Conservation (phyloP, 495 filamentous ascomycete species). For the Aspergillus diversus region DNA sequence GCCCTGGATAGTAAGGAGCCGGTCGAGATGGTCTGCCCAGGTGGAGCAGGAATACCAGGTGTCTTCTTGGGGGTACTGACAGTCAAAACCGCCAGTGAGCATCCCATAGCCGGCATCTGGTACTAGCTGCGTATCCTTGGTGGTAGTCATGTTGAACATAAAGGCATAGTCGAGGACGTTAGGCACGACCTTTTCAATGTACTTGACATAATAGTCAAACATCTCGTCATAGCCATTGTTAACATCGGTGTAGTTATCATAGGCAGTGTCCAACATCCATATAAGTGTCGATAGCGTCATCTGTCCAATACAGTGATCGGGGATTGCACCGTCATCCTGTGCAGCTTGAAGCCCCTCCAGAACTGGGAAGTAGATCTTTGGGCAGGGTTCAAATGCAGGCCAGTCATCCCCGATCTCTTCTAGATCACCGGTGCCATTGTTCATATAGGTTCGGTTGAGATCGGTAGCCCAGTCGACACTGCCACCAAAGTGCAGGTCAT, state of each 20-base stretch:
- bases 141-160: not conserved
- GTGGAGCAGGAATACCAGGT: too few species aligned
- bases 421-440: constrained; percentile 1
- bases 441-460: not conserved
- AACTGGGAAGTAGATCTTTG: not conserved
- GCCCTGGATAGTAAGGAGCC: too few species aligned
- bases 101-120: not conserved
- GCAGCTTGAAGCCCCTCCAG: not conserved
- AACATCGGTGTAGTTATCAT: constrained; percentile 7
- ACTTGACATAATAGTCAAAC: constrained; percentile 4
- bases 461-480: not conserved
- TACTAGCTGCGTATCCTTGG: not conserved
- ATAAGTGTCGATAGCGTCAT: not conserved
- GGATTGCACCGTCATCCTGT: not conserved
- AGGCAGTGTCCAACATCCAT: not conserved
- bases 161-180: not conserved
- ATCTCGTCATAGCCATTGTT: constrained; percentile 7
- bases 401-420: not conserved
- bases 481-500: not conserved
- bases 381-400: not conserved
- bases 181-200: not conserved
- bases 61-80: too few species aligned
- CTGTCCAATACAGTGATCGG: too few species aligned
- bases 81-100: not conserved
- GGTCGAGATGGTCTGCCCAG: too few species aligned